Evolutionary conservation across 768 basidiomycete genomes (phyloP), one percentile per base, ranked within the genome.

Genomic region (Podaxis pistillaris): DNA sequence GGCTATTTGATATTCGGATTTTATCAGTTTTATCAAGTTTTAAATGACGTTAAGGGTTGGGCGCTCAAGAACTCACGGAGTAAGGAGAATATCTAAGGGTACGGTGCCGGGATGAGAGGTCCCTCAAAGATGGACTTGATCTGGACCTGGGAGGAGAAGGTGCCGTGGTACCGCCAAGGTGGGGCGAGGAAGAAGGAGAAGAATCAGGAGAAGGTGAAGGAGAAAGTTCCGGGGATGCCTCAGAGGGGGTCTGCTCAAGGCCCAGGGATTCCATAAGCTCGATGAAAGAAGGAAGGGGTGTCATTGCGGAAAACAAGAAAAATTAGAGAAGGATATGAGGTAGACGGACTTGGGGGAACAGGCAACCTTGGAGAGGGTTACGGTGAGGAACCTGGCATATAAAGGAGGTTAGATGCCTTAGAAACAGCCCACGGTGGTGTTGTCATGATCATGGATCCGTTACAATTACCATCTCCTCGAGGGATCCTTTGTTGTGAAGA

Each of bases 201-300:
- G 83, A 80, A 53, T 78, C 80, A 58, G 84, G 74, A 50, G 78
- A 75, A 55, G 76, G 67, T 52, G 74, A 81, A 30, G 81, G 77
- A 26, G 80, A 77, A 65, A 64, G 66, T 68, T 67, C 75, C 52
- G 76, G 68, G 26, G 71, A 66, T 64, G 69, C 65, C 56, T 71
- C 65, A 52, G 76, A 73, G 58, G 76, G 52, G 33, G 70, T 73
- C 66, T 82, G 81, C 66, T 90, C 85, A 73, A 93, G 80, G 66
- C 90, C 92, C 67, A 94, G 80, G 64, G 92, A 85, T 65, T 85
- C 85, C 90, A 94, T 91, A 72, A 94, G 89, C 77, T 93, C 87
- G 63, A 91, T 86, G 73, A 94, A 94, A 61, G 92, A 93, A 70
- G 92, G 92, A 68, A 93, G 86, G 69, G 89, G 75, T 71, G 88